Percentiles rank a stretch among this genome's conserved stretches.
Evolutionary conservation across 176 grass and related monocot genomes (phyloP).

Genomic region (Oryza longistaminata): DNA sequence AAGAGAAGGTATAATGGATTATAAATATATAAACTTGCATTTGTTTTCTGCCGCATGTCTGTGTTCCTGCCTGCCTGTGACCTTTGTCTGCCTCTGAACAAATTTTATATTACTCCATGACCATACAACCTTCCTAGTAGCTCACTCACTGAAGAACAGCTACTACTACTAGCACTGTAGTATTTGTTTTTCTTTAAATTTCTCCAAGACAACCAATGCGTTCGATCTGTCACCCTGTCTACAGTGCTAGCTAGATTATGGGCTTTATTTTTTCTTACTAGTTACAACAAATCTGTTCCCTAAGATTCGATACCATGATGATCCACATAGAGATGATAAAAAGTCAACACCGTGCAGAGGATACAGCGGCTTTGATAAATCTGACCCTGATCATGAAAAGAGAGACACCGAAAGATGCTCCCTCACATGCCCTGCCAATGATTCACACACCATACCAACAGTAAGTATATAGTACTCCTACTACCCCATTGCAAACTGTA

Average conservation of each 20-base stretch:
- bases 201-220: not conserved
- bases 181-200: not conserved
- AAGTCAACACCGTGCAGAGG: constrained; percentile 26
- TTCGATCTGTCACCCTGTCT: not conserved
- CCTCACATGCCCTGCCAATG: not conserved
- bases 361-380: not conserved
- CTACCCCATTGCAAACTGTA: not conserved
- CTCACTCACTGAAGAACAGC: not conserved
- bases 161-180: no score
- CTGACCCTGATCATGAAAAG: not conserved
- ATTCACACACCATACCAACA: not conserved
- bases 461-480: not conserved
- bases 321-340: not conserved
- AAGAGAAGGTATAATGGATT: not conserved
- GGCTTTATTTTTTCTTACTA: not conserved
- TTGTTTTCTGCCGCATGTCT: constrained; percentile 2
- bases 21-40: not conserved
- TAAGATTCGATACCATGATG: constrained; percentile 23
- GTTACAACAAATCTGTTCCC: not conserved
- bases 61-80: constrained; percentile 31
- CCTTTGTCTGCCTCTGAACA: constrained; percentile 3
- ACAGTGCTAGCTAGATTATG: not conserved
- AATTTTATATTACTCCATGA: not conserved
- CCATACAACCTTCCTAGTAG: not conserved
- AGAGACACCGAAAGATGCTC: not conserved